A percentile compares a stretch with the other conserved stretches of the same genome.
phyloP scores from a whole-genome alignment of 164 flowering plant species.

The Vitis riparia region DNA sequence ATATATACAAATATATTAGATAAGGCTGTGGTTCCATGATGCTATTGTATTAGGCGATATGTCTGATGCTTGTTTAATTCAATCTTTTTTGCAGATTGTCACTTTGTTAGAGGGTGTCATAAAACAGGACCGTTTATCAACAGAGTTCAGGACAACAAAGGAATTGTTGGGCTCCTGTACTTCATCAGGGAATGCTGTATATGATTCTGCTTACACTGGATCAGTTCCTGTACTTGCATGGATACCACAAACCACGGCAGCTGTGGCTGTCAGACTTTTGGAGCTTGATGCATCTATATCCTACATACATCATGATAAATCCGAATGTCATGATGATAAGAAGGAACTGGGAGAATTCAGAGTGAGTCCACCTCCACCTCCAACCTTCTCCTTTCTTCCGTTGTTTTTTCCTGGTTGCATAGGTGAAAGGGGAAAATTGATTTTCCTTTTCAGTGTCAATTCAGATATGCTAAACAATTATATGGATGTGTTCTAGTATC shows the following conservation, averaged over 20 bases:
- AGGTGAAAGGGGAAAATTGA: background rate
- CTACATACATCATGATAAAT: constrained; percentile 50
- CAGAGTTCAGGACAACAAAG: constrained; percentile 65
- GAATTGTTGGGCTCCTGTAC: constrained; percentile 51
- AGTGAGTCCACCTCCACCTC: constrained; percentile 42
- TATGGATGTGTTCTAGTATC: too few relatives aligned
- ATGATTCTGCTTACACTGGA: constrained; percentile 26
- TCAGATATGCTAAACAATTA: too few relatives aligned
- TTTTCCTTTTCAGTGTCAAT: too few relatives aligned
- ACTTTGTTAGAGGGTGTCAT: constrained; percentile 63
- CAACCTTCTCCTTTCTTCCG: background rate
- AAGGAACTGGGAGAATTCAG: constrained; percentile 32
- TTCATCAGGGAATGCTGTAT: constrained; percentile 7
- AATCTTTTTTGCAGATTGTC: constrained; percentile 43
- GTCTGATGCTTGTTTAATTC: background rate
- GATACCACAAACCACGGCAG: constrained; percentile 82
- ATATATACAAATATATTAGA: too few relatives aligned
- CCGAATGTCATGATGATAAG: constrained; percentile 39
- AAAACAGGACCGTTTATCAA: constrained; percentile 54
- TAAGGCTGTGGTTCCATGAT: too few relatives aligned
- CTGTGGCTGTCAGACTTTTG: constrained; percentile 76
- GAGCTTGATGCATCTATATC: constrained; percentile 76
- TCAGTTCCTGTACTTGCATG: constrained; percentile 73
- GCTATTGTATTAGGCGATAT: too few relatives aligned
- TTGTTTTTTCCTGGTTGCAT: background rate